Conservation (phyloP, 306 rosid species). For the Prosopis cineraria region DNA sequence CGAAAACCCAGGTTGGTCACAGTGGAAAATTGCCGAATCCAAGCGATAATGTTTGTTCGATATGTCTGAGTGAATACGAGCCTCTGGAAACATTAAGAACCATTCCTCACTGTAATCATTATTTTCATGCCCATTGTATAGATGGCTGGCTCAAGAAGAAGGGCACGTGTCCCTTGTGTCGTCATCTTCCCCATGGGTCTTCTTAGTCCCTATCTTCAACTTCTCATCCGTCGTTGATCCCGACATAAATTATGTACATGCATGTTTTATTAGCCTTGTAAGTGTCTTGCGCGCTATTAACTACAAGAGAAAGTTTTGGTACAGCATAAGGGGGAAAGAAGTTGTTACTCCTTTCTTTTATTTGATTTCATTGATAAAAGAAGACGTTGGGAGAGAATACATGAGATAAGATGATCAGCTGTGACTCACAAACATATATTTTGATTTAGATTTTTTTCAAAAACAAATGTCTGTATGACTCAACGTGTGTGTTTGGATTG, state of each 20-base stretch:
- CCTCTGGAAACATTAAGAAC: conserved; percentile 51
- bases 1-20: conserved; percentile 46
- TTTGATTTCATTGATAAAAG: no score
- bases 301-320: no score
- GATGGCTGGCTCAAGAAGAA: conserved; percentile 66
- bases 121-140: conserved; percentile 57
- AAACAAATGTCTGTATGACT: no score
- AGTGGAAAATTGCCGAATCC: conserved; percentile 47
- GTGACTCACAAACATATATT: no score
- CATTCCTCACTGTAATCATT: conserved; percentile 62
- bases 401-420: no score
- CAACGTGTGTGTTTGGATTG: no score
- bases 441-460: no score
- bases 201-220: conserved; percentile 1
- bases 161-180: conserved; percentile 60
- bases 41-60: conserved; percentile 49
- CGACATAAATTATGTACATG: neutral
- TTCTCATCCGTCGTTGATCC: neutral
- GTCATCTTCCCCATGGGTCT: conserved; percentile 47
- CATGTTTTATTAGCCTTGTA: neutral
- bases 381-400: no score
- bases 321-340: no score
- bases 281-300: no score
- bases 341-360: no score
- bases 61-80: conserved; percentile 64